A percentile compares a stretch with the other conserved stretches of the same genome.
These are phyloP conservation scores for Geotrichum cucujoidarum DNA, from an alignment of 1,139 yeast species.

Conservation along the genomic window DNA sequence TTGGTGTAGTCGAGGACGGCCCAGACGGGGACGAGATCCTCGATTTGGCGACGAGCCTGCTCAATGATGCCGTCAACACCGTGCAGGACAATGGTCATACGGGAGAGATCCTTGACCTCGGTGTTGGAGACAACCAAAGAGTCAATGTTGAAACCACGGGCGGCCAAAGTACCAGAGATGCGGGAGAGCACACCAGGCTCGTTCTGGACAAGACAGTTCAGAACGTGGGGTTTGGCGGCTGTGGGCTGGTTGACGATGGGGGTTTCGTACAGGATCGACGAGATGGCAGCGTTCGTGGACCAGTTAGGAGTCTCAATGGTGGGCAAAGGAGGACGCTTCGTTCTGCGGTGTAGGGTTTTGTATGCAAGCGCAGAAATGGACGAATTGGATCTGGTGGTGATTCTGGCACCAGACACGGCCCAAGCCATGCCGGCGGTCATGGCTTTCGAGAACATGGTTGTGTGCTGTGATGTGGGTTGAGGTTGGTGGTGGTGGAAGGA, in stretches of 20 bases:
- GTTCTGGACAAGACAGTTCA: constrained; percentile 95
- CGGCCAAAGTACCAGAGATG: constrained; percentile 93
- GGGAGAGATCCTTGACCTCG: constrained; percentile 87
- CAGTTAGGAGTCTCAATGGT: constrained; percentile 92
- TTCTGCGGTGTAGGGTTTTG: constrained; percentile 77
- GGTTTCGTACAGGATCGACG: constrained; percentile 90
- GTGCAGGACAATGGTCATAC: constrained; percentile 92
- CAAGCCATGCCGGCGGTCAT: constrained; percentile 11
- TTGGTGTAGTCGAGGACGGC: constrained; percentile 93
- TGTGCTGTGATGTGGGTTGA: not conserved
- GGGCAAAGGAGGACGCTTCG: constrained; percentile 86
- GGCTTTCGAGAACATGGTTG: constrained; percentile 13
- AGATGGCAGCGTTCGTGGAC: constrained; percentile 94
- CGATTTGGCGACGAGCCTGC: constrained; percentile 98
- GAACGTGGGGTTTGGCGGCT: constrained; percentile 59
- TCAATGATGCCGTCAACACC: constrained; percentile 97
- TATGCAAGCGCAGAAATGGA: constrained; percentile 96
- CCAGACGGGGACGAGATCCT: constrained; percentile 95
- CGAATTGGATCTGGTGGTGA: constrained; percentile 22
- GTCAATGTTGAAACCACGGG: constrained; percentile 96
- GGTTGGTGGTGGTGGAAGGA: not conserved
- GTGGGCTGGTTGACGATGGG: constrained; percentile 60
- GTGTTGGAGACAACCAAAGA: constrained; percentile 95
- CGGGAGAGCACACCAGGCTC: constrained; percentile 97
- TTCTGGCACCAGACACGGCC: constrained; percentile 6